Evolutionary conservation across 1,139 yeast species (phyloP).

Genomic region (Pneumocystis carinii): DNA sequence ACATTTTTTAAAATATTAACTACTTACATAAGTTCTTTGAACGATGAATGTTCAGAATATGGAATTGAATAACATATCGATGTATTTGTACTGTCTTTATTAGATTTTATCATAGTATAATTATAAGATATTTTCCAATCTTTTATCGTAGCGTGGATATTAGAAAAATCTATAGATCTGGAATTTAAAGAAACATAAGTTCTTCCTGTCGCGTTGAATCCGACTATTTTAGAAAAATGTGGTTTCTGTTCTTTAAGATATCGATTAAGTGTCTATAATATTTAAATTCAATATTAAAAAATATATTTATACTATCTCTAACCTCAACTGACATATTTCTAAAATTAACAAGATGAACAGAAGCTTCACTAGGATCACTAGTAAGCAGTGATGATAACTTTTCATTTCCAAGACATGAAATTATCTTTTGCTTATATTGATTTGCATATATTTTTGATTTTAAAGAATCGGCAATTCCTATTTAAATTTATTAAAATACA

Average conservation of each 20-base stretch:
- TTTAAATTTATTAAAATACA: conserved; percentile 5
- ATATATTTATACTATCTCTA: conserved; percentile 1
- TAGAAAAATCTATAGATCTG: conserved; percentile 12
- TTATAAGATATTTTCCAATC: conserved; percentile 10
- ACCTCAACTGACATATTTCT: conserved; percentile 29
- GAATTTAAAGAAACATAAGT: conserved; percentile 30
- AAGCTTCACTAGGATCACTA: conserved; percentile 34
- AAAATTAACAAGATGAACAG: conserved; percentile 62
- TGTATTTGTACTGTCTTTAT: conserved; percentile 15
- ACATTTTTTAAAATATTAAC: conserved; percentile 18
- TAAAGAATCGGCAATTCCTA: conserved; percentile 42
- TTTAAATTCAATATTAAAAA: conserved; percentile 20
- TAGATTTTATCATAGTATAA: conserved; percentile 13
- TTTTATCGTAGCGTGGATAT: conserved; percentile 15
- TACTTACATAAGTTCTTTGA: neutral
- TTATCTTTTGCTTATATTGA: conserved; percentile 35
- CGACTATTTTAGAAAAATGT: conserved; percentile 43
- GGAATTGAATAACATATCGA: conserved; percentile 38
- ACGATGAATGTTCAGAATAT: conserved; percentile 83
- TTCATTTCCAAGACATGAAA: conserved; percentile 29
- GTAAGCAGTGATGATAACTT: conserved; percentile 27
- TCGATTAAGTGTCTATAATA: conserved; percentile 26
- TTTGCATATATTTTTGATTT: conserved; percentile 39
- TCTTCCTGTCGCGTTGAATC: conserved; percentile 82
- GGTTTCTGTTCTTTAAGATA: conserved; percentile 39